These are phyloP conservation scores for Epichloe brachyelytri DNA, from an alignment of 2,329 filamentous ascomycete species.

Conservation along the genomic window DNA sequence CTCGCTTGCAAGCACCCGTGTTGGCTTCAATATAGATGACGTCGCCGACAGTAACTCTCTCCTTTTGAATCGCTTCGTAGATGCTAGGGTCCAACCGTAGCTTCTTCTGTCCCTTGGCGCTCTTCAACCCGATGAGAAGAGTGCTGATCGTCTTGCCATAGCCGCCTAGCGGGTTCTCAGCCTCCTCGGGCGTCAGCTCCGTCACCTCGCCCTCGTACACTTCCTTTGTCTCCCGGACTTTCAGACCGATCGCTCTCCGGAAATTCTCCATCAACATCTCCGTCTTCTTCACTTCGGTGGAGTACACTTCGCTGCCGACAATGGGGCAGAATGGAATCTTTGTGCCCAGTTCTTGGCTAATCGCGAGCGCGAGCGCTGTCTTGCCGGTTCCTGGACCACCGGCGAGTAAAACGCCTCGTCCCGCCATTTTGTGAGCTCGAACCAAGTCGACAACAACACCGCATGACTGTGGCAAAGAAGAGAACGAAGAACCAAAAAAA, in stretches of 20 bases:
- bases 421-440: conserved; percentile 93
- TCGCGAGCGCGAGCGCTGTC: conserved; percentile 86
- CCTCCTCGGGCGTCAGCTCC: conserved; percentile 93
- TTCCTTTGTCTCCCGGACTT: conserved; percentile 97
- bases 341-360: conserved; percentile 92
- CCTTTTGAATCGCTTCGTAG: conserved; percentile 98
- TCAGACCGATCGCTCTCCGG: conserved; percentile 84
- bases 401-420: conserved; percentile 81
- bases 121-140: conserved; percentile 86
- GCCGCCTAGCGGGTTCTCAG: conserved; percentile 90
- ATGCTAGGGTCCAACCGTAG: conserved; percentile 92
- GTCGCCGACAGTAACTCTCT: conserved; percentile 88
- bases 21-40: conserved; percentile 99
- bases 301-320: conserved; percentile 96
- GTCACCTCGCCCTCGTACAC: conserved; percentile 98
- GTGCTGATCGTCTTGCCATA: conserved; percentile 98
- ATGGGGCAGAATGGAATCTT: conserved; percentile 99
- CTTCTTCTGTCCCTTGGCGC: conserved; percentile 94
- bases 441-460: conserved; percentile 95
- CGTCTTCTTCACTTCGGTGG: conserved; percentile 97
- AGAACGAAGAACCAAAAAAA: not conserved
- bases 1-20: conserved; percentile 93
- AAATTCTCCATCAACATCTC: conserved; percentile 99
- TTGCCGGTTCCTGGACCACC: conserved; percentile 95
- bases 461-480: conserved; percentile 51